Base-by-base conservation (phyloP, 2,329 filamentous ascomycete genomes). In the Claviceps sp. region DNA sequence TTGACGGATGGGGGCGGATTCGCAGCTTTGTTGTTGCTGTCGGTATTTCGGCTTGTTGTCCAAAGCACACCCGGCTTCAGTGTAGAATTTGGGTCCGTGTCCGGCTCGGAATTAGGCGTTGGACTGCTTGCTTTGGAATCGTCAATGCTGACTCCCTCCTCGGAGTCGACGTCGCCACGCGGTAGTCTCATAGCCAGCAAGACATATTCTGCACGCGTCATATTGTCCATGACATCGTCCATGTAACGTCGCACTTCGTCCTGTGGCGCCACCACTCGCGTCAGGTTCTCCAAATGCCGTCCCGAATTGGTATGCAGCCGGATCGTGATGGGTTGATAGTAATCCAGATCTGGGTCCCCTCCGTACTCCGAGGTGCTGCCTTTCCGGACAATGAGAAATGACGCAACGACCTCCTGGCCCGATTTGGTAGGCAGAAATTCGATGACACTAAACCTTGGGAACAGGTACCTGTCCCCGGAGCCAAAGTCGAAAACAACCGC, bases 401-500 rank as follows among this genome's bases (percentile, higher is more conserved):
- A 90, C 3, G 83, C 83, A 44, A 89, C 76, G 2, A 87, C 76
- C 53, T 82, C 75, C 49, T 80, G 77, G 2, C 78, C 77, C 4
- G 71, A 66, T 10, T 70, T 62, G 2, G 65, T 61, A 7, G 68
- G 65, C 1, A 82, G 70, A 61, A 80, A 82, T 62, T 93, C 86
- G 48, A 91, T 65, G 38, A 91, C 84, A 65, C 83, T 86, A 62
- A 86, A 84, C 58, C 83, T 86, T 2, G 87, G 87, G 56, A 93
- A 90, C 47, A 88, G 69, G 62, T 87, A 90, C 26, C 86, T 78
- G 64, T 91, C 87, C 46, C 85, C 85, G 2, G 72, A 80, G 38
- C 82, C 82, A 63, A 88, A 87, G 58, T 87, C 83, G 55, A 89
- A 78, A 1, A 84, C 78, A 14, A 86, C 72, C n/a, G 81, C 81